phyloP scores from a whole-genome alignment of 164 flowering plant genomes.

The Annona squamosa region DNA sequence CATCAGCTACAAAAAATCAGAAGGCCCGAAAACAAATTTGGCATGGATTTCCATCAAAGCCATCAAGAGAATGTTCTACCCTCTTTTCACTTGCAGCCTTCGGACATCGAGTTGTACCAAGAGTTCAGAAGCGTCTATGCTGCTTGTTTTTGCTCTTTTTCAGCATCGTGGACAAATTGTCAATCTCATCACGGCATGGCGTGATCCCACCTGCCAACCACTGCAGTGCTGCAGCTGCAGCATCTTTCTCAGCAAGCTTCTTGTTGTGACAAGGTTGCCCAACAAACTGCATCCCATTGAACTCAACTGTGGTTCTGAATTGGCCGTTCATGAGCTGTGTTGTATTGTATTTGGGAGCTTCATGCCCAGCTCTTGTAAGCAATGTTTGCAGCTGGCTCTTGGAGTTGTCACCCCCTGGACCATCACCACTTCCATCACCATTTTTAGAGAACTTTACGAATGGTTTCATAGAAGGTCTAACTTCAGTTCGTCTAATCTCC shows the following conservation, averaged over 20 bases:
- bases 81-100: not conserved
- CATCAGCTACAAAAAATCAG: constrained; percentile 2
- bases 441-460: constrained; percentile 22
- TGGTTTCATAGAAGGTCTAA: not conserved
- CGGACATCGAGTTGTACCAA: too few relatives aligned
- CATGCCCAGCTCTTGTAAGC: constrained; percentile 67
- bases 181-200: constrained; percentile 34
- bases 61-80: not conserved
- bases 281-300: constrained; percentile 66
- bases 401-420: constrained; percentile 84
- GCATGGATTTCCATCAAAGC: not conserved
- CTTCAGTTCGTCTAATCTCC: not conserved
- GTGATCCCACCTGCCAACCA: constrained; percentile 54
- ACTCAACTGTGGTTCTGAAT: constrained; percentile 55
- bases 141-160: constrained; percentile 70
- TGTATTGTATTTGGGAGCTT: constrained; percentile 54
- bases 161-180: constrained; percentile 54
- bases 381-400: constrained; percentile 85
- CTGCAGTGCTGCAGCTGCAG: constrained; percentile 77
- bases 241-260: constrained; percentile 86
- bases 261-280: constrained; percentile 80
- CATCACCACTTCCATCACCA: constrained; percentile 54
- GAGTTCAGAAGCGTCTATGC: not conserved
- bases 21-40: not conserved
- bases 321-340: constrained; percentile 55